These are phyloP conservation scores for Dovyalis caffra DNA, from an alignment of 345 rosid genomes.

Conservation along the genomic window DNA sequence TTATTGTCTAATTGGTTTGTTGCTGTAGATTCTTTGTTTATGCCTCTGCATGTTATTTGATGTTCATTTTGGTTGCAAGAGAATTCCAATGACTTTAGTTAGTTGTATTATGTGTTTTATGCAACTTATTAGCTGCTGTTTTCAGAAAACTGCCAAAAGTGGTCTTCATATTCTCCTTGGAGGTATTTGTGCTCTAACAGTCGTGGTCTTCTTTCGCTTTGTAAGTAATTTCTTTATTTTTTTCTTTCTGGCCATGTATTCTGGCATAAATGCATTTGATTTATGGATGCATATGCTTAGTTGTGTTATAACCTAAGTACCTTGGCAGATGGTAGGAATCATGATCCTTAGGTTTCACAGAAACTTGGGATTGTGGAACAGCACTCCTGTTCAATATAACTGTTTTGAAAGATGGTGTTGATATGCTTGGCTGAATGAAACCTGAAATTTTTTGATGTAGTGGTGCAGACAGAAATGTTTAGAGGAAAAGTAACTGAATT, in stretches of 20 bases:
- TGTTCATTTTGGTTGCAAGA: background rate
- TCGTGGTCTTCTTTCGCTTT: slow-evolving; percentile 91
- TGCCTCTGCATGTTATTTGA: background rate
- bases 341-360: background rate
- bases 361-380: background rate
- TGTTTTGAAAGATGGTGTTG: background rate
- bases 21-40: background rate
- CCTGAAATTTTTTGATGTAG: background rate
- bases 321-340: background rate
- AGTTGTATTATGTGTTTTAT: background rate
- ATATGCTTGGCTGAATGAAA: background rate
- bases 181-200: slow-evolving; percentile 82
- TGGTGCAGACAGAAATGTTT: background rate
- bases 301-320: background rate
- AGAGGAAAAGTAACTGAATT: background rate
- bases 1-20: background rate
- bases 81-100: background rate
- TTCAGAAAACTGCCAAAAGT: slow-evolving; percentile 86
- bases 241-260: slow-evolving; percentile 12
- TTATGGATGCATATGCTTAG: background rate
- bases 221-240: slow-evolving; percentile 45
- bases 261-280: slow-evolving; percentile 1
- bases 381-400: background rate
- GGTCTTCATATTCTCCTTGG: slow-evolving; percentile 94
- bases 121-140: slow-evolving; percentile 10